These are phyloP conservation scores for Saturnispora gosingensis DNA, from an alignment of 805 yeast species.

Conservation along the genomic window DNA sequence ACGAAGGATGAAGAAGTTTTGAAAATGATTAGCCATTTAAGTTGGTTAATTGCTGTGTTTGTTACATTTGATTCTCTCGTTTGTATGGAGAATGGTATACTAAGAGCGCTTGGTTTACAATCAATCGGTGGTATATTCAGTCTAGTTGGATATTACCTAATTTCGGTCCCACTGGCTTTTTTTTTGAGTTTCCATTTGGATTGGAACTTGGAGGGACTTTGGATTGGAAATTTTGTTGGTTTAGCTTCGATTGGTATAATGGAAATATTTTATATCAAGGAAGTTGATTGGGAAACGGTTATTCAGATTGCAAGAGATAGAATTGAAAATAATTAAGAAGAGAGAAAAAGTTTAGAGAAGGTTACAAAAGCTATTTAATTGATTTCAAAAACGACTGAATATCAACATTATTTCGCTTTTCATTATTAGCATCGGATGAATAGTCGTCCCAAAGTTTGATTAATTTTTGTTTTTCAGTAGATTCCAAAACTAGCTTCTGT, in stretches of 20 bases:
- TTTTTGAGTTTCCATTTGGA: constrained; percentile 42
- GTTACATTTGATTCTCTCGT: constrained; percentile 65
- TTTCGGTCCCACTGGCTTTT: constrained; percentile 62
- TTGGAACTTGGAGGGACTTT: constrained; percentile 50
- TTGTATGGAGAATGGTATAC: constrained; percentile 60
- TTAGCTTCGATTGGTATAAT: constrained; percentile 42
- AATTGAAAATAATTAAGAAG: neutral
- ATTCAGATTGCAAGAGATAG: constrained; percentile 14
- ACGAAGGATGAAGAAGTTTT: constrained; percentile 54
- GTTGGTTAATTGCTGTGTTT: constrained; percentile 57
- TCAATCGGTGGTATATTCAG: constrained; percentile 63
- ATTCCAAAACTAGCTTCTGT: constrained; percentile 39
- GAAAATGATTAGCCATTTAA: constrained; percentile 38
- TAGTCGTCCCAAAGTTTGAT: constrained; percentile 36
- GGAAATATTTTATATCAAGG: constrained; percentile 39
- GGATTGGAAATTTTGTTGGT: constrained; percentile 69
- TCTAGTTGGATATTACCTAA: constrained; percentile 57
- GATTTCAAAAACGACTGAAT: neutral
- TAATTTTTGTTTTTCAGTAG: constrained; percentile 48
- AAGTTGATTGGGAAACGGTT: constrained; percentile 46
- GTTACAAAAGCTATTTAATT: neutral
- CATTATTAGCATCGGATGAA: constrained; percentile 15
- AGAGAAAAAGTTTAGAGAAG: neutral
- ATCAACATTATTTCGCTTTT: constrained; percentile 15
- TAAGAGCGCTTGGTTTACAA: constrained; percentile 73